Evolutionary conservation across 1,284 basidiomycete genomes (phyloP).

Genomic region (Pseudozyma thailandica): DNA sequence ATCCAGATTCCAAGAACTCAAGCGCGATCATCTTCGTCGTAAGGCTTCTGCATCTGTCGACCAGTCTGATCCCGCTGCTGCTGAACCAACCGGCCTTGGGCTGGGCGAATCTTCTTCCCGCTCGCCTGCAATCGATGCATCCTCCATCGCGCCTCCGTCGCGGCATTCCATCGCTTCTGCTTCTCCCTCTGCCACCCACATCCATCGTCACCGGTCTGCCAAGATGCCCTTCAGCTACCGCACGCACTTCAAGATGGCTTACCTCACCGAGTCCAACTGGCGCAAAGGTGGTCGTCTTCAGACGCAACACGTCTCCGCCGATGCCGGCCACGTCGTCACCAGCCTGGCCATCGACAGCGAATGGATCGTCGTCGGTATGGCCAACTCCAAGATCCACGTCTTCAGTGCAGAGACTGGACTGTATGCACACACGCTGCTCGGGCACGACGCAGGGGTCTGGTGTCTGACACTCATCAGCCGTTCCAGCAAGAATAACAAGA

Average conservation of each 20-base stretch:
- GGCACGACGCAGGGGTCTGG: constrained; percentile 92
- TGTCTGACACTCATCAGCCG: constrained; percentile 77
- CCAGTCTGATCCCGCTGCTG: constrained; percentile 5
- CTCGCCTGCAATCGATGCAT: constrained; percentile 12
- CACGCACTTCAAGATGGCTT: constrained; percentile 80
- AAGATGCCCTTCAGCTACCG: constrained; percentile 73
- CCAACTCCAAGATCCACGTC: constrained; percentile 86
- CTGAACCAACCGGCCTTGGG: constrained; percentile 16
- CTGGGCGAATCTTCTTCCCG: constrained; percentile 1
- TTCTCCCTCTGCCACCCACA: constrained; percentile 15
- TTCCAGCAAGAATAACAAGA: constrained; percentile 18
- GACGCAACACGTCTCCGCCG: constrained; percentile 75
- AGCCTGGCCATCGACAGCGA: constrained; percentile 85
- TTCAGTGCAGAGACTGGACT: constrained; percentile 85
- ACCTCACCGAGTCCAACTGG: constrained; percentile 85
- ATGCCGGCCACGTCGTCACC: constrained; percentile 80
- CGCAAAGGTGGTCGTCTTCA: constrained; percentile 81
- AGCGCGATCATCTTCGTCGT: no score
- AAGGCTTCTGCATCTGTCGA: constrained; percentile 14
- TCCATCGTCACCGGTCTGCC: constrained; percentile 33
- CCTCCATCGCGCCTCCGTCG: constrained; percentile 20
- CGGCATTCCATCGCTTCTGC: constrained; percentile 7
- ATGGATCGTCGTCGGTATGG: constrained; percentile 89
- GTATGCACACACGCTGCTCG: constrained; percentile 80
- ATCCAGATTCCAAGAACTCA: constrained; percentile 3